A percentile compares a stretch with the other conserved stretches of the same genome.
phyloP scores from a whole-genome alignment of 345 rosid genomes.

The Moringa oleifera region DNA sequence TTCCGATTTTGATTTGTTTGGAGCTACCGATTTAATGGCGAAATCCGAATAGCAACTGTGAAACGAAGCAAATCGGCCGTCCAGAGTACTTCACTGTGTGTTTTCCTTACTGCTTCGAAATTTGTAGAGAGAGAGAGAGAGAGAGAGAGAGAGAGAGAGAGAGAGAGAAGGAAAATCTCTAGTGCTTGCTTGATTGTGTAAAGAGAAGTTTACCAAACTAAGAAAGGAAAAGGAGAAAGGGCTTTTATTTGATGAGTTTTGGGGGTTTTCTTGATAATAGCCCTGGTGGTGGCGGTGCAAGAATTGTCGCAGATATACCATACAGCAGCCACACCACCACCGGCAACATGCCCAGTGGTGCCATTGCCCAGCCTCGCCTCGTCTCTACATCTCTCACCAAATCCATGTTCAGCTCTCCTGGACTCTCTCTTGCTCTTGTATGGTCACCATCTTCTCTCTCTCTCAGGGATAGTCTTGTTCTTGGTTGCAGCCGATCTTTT shows the following conservation, averaged over 20 bases:
- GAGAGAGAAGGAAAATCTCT: not conserved
- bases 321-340: slow-evolving; percentile 20
- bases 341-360: slow-evolving; percentile 30
- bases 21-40: slow-evolving; percentile 2
- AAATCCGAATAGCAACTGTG: not conserved
- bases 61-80: slow-evolving; percentile 4
- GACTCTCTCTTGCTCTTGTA: slow-evolving; percentile 45
- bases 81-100: not conserved
- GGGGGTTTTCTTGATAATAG: slow-evolving; percentile 30
- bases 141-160: slow-evolving; percentile 5
- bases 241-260: slow-evolving; percentile 30
- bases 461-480: not conserved
- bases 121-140: slow-evolving; percentile 9
- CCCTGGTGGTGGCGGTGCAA: slow-evolving; percentile 16
- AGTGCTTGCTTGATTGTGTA: not conserved
- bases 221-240: not conserved
- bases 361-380: slow-evolving; percentile 34
- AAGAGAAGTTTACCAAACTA: no score
- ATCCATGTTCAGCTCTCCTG: slow-evolving; percentile 27
- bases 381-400: slow-evolving; percentile 30
- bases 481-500: slow-evolving; percentile 1
- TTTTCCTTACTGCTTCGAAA: not conserved
- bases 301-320: slow-evolving; percentile 27
- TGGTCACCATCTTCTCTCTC: slow-evolving; percentile 5
- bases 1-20: not conserved